Percentiles rank a stretch among this genome's conserved stretches.
Conservation (phyloP, 805 yeast species). For the Zygoascus bituminiphila region DNA sequence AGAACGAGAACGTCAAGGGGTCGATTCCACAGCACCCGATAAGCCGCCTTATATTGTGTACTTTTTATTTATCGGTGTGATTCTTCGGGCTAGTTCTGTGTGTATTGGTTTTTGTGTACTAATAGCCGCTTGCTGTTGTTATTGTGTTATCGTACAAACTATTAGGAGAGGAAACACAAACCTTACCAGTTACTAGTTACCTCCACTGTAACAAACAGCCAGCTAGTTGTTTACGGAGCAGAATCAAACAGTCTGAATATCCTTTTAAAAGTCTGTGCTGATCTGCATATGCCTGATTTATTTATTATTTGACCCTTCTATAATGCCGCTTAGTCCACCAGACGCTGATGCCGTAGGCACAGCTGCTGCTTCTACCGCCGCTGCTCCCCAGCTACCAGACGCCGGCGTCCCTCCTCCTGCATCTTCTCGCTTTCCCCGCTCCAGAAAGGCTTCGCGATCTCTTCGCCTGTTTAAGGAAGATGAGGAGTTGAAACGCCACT, state of each 20-base stretch:
- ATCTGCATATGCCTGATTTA: background rate
- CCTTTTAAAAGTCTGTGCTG: no score
- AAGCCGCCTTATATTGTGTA: background rate
- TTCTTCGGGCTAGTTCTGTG: background rate
- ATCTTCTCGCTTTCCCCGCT: conserved; percentile 11
- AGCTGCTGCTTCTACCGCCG: no score
- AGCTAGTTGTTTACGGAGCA: no score
- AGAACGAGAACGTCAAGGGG: no score
- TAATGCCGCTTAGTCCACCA: no score
- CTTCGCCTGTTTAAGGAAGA: conserved; percentile 30
- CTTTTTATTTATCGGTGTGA: background rate
- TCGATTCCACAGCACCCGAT: background rate
- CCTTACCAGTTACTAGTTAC: no score
- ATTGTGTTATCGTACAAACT: no score
- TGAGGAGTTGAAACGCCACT: conserved; percentile 10
- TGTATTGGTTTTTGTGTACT: no score
- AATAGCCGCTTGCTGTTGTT: no score
- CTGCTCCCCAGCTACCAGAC: background rate
- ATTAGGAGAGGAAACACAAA: no score
- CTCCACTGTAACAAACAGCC: no score
- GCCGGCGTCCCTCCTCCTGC: background rate
- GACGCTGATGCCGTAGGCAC: background rate
- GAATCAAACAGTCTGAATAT: no score
- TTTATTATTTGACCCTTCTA: background rate
- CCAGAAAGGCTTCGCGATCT: conserved; percentile 34